These are phyloP conservation scores for Fusarium pilosicola DNA, from an alignment of 2,329 filamentous ascomycete species.

Conservation along the genomic window DNA sequence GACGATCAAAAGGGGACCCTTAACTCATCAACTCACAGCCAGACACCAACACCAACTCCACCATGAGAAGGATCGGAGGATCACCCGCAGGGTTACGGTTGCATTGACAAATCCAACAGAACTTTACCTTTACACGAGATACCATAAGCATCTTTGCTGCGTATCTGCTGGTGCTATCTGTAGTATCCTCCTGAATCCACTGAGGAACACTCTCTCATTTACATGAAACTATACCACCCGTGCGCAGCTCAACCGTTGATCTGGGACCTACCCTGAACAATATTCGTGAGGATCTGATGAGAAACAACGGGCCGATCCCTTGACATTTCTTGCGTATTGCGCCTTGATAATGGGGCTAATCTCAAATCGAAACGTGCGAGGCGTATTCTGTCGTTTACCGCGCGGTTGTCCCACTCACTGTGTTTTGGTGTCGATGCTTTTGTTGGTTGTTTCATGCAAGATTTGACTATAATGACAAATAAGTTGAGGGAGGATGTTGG, in stretches of 20 bases:
- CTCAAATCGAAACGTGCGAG: background rate
- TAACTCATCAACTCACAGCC: background rate
- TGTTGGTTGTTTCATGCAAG: background rate
- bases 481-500: background rate
- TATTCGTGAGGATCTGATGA: background rate
- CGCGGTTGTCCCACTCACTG: background rate
- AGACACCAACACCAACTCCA: slow-evolving; percentile 9
- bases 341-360: background rate
- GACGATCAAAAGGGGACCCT: slow-evolving; percentile 20
- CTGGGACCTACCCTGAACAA: slow-evolving; percentile 19
- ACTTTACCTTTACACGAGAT: slow-evolving; percentile 13
- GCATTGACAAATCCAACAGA: background rate
- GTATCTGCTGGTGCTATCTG: background rate
- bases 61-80: slow-evolving; percentile 16
- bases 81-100: slow-evolving; percentile 29
- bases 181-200: background rate
- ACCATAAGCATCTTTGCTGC: background rate
- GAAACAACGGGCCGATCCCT: slow-evolving; percentile 9
- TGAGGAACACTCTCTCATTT: background rate
- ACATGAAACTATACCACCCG: slow-evolving; percentile 6
- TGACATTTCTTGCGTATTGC: background rate
- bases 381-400: slow-evolving; percentile 1
- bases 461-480: background rate
- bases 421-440: background rate
- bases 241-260: background rate